Base-by-base conservation (phyloP, 1,139 yeast genomes). In the Protomyces lactucae-debilis region DNA sequence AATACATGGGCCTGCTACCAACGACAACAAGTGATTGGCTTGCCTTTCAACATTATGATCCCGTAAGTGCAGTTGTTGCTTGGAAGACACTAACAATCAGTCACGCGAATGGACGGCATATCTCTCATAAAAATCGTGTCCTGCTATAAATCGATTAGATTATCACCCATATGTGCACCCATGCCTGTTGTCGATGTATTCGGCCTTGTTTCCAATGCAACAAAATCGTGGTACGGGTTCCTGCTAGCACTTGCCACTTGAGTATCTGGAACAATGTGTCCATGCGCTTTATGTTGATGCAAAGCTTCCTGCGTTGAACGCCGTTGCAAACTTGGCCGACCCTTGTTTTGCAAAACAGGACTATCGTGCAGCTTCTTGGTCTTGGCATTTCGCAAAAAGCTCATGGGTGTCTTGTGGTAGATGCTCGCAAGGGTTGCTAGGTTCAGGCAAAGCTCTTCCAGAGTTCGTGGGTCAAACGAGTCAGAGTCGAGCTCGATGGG, bases 1-100 rank as follows among this genome's bases (percentile, higher is more conserved):
- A 88, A 71, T 79, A 81, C 36, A 90, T 93, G 97, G 98, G 98
- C 0, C 79, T 93, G 69, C 83, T 93, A 67, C 99, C 99, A 28
- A 89, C 87, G 71, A 85, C 85, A 51, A 82, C 82, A 60, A 87
- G 96, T 68, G 99, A 93, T 72, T 93, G 98, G 98, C 77, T 93
- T 39, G 85, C 92, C 2, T 92, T 96, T 91, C 95, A 89, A 72
- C 32, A 45, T 6, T 59, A 59, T 35, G 45, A 39, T 9, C 57
- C 52, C 43, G 63, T 59, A 64, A 32, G 59, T 23, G 28, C 32
- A 39, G 28, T 16, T 23, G 2, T 5, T 37, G 14, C 43, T n/a
- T 14, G 43, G 14, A 12, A 12, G 43, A n/a, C 43, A n/a, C 43
- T 37, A 37, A 37, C 43, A n/a, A 1, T 3, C 18, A 37, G 43